Percentiles rank a stretch among this genome's conserved stretches.
Conservation (phyloP, 257 asterid genomes). For the Parsonsia alboflavescens region DNA sequence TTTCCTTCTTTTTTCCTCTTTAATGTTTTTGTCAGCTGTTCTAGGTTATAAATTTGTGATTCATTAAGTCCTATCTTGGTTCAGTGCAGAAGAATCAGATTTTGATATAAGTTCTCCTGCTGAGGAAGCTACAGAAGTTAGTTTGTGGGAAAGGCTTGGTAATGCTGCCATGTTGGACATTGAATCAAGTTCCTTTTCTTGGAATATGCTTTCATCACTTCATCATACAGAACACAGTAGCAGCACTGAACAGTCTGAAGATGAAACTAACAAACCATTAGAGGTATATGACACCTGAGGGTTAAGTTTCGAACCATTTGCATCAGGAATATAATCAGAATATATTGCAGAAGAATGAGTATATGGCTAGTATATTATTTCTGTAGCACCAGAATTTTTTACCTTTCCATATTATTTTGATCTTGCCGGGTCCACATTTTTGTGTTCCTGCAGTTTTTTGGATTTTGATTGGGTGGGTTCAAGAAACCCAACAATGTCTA, state of each 20-base stretch:
- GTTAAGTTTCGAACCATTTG: background rate
- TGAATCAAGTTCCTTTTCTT: slow-evolving; percentile 73
- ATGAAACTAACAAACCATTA: slow-evolving; percentile 77
- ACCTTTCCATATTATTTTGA: background rate
- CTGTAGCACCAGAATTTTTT: background rate
- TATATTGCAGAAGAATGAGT: background rate
- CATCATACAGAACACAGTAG: slow-evolving; percentile 88
- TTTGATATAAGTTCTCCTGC: slow-evolving; percentile 42
- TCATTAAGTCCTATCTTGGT: slow-evolving; percentile 12
- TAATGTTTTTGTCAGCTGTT: background rate
- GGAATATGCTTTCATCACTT: slow-evolving; percentile 86
- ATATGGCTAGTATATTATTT: background rate
- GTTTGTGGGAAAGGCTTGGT: slow-evolving; percentile 94
- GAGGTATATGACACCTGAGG: slow-evolving; percentile 51
- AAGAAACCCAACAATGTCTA: background rate
- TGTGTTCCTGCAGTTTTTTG: background rate
- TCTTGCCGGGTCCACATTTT: background rate
- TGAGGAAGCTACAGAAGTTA: slow-evolving; percentile 64
- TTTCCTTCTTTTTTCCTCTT: background rate
- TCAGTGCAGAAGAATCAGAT: slow-evolving; percentile 63
- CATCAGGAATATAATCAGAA: background rate
- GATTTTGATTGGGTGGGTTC: background rate
- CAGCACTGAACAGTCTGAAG: slow-evolving; percentile 88
- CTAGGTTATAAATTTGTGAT: background rate
- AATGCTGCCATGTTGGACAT: slow-evolving; percentile 78